Evolutionary conservation across 192 early-diverging fungal species (phyloP).

Genomic region (Mortierella alpina): DNA sequence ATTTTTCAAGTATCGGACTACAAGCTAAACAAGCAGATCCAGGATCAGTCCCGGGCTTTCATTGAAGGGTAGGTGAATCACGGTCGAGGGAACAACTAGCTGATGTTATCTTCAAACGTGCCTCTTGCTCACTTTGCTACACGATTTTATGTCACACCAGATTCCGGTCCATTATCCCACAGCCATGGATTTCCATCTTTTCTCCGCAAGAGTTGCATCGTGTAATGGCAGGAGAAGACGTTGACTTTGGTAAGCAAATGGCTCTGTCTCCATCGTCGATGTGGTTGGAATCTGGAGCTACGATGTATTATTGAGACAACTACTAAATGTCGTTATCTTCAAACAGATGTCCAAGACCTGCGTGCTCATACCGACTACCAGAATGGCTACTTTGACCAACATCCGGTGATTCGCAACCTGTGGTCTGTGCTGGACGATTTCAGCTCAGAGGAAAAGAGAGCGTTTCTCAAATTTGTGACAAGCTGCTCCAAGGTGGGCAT

Average conservation of each 20-base stretch:
- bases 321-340: neutral
- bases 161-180: conserved; percentile 74
- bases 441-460: conserved; percentile 66
- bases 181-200: conserved; percentile 88
- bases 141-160: conserved; percentile 2
- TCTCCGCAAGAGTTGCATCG: conserved; percentile 87
- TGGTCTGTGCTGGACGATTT: conserved; percentile 77
- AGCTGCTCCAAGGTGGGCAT: conserved; percentile 72
- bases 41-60: conserved; percentile 78
- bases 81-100: neutral
- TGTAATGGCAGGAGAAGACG: conserved; percentile 70
- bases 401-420: conserved; percentile 74
- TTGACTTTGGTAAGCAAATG: conserved; percentile 63
- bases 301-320: too few relatives aligned
- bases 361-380: conserved; percentile 70
- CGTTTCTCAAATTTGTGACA: conserved; percentile 83
- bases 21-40: conserved; percentile 75
- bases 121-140: neutral
- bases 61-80: conserved; percentile 66
- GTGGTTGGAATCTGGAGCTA: too few relatives aligned
- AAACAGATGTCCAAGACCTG: conserved; percentile 71
- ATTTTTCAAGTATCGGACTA: conserved; percentile 82
- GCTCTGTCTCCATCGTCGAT: neutral
- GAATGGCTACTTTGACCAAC: conserved; percentile 76
- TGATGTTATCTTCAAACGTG: neutral